phyloP scores from a whole-genome alignment of 805 yeast species.

The Metschnikowia amazonensis region DNA sequence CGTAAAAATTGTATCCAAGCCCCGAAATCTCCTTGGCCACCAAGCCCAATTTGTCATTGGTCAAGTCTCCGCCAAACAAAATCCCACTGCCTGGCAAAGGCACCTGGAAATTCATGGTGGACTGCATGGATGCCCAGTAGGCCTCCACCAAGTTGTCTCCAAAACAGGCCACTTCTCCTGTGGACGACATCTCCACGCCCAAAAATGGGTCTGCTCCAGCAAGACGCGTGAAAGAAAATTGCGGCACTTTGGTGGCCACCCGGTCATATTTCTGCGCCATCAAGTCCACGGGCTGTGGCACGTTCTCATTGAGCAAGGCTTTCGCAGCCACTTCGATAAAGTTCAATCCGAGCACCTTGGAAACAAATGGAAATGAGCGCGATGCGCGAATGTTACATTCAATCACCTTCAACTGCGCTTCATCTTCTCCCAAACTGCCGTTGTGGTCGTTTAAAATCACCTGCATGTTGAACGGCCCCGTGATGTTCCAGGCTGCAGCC shows the following conservation, averaged over 20 bases:
- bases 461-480: slow-evolving; percentile 99
- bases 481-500: slow-evolving; percentile 89
- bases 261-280: slow-evolving; percentile 73
- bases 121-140: slow-evolving; percentile 95
- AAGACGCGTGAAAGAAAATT: slow-evolving; percentile 94
- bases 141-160: slow-evolving; percentile 85
- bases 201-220: slow-evolving; percentile 99
- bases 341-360: slow-evolving; percentile 92
- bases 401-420: slow-evolving; percentile 77
- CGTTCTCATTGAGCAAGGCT: slow-evolving; percentile 71
- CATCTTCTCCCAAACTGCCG: slow-evolving; percentile 51
- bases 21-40: slow-evolving; percentile 69
- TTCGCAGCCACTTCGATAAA: slow-evolving; percentile 92
- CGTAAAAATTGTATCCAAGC: slow-evolving; percentile 77
- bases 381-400: slow-evolving; percentile 99
- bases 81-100: slow-evolving; percentile 90
- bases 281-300: slow-evolving; percentile 77
- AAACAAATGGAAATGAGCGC: slow-evolving; percentile 97
- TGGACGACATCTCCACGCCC: slow-evolving; percentile 99
- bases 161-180: slow-evolving; percentile 98
- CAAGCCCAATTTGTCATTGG: slow-evolving; percentile 62
- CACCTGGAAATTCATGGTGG: slow-evolving; percentile 94
- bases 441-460: slow-evolving; percentile 54
- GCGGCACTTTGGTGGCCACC: slow-evolving; percentile 97
- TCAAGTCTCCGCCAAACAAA: slow-evolving; percentile 90